Conservation (phyloP, 2,329 filamentous ascomycete species). For the Mariannaea elegans region DNA sequence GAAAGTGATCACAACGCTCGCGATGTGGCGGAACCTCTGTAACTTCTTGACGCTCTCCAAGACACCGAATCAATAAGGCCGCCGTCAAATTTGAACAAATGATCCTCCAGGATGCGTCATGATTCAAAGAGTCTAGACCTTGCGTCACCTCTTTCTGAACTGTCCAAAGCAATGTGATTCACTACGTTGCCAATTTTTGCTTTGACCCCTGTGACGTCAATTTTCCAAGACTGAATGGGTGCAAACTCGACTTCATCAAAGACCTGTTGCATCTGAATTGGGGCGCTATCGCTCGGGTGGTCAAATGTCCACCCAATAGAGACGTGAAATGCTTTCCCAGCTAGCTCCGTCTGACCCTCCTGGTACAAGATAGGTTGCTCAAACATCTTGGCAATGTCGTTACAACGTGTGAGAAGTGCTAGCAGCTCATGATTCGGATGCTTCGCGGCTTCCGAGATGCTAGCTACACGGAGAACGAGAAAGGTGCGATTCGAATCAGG, state of each 20-base stretch:
- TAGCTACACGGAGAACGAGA: conserved; percentile 75
- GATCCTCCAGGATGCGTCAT: neutral
- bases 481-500: conserved; percentile 79
- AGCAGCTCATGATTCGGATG: conserved; percentile 64
- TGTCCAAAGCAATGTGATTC: conserved; percentile 55
- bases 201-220: conserved; percentile 72
- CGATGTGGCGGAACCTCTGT: neutral
- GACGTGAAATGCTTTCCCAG: conserved; percentile 75
- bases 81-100: neutral
- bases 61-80: too few relatives aligned
- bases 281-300: conserved; percentile 55
- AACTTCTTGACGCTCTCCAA: too few relatives aligned
- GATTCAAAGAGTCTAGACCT: conserved; percentile 24
- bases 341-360: conserved; percentile 34
- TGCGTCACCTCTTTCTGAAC: conserved; percentile 6
- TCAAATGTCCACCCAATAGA: conserved; percentile 86
- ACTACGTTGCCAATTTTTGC: conserved; percentile 79
- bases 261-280: conserved; percentile 36
- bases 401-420: conserved; percentile 72
- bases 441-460: conserved; percentile 29
- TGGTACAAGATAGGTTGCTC: conserved; percentile 78
- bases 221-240: conserved; percentile 51
- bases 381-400: conserved; percentile 75
- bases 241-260: conserved; percentile 37
- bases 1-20: neutral